Evolutionary conservation across 2,329 filamentous ascomycete genomes (phyloP).

Genomic region (Aspergillus sojae): DNA sequence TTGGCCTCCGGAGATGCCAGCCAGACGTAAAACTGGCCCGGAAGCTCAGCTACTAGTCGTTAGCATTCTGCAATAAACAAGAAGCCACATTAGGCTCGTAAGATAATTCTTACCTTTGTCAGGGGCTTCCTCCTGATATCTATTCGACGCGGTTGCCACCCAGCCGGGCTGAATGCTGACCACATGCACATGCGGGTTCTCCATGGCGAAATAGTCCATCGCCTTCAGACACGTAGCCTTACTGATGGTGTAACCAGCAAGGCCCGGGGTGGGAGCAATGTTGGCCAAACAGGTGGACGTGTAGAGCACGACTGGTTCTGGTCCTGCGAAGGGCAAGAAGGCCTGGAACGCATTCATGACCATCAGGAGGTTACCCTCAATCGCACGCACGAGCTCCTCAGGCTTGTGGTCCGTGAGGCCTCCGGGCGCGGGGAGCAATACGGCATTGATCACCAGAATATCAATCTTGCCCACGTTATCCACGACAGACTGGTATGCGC

Average conservation of each 20-base stretch:
- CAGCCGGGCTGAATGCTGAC: conserved; percentile 2
- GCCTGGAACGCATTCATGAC: not conserved
- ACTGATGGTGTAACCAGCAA: not conserved
- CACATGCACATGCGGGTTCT: conserved; percentile 3
- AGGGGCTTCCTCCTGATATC: not conserved
- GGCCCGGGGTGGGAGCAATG: not conserved
- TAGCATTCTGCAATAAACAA: not conserved
- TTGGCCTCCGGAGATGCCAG: conserved; percentile 47
- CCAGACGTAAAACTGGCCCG: conserved; percentile 51
- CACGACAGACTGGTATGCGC: not conserved
- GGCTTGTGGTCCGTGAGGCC: not conserved
- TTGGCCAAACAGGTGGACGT: not conserved
- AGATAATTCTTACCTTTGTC: not conserved
- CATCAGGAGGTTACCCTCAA: not conserved
- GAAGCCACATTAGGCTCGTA: fast-evolving
- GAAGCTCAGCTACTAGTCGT: conserved; percentile 21
- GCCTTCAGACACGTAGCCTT: conserved; percentile 6
- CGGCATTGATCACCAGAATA: not conserved
- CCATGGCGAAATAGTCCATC: conserved; percentile 4
- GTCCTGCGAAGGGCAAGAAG: not conserved
- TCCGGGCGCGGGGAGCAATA: not conserved
- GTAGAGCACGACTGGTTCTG: not conserved
- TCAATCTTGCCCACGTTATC: not conserved
- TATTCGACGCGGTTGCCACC: not conserved
- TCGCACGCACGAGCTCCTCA: not conserved